Evolutionary conservation across 2,329 filamentous ascomycete genomes (phyloP), one percentile per base, ranked within the genome.

Genomic region (Colletotrichum sp.): DNA sequence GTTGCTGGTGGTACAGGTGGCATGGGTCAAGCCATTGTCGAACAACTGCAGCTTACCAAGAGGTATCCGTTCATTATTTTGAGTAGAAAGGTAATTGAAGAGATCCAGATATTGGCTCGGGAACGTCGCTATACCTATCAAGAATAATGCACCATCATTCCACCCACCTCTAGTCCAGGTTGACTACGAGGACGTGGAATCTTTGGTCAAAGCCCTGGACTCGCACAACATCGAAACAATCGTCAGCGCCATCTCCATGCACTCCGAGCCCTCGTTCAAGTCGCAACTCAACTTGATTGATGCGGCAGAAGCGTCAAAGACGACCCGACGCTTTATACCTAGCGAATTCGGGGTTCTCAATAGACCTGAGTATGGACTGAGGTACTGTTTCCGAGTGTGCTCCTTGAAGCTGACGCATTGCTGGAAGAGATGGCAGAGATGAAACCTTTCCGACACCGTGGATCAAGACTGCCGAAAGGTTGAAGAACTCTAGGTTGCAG

Each of bases 1-100:
- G 84, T 89, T 24, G 85, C 86, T 12, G 88, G 88, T 60, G 88
- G 87, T 10, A 85, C 84, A 1, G 87, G 87, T 30, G 81, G 81
- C 13, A 79, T 89, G 2, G 88, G 88, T 12, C 83, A 83, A 26
- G 84, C 86, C 1, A 82, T 90, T 26, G 84, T 89, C n/a, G 87
- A 90, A 18, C 84, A 82, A 16, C 75, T 89, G 12, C 76, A 75
- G 18, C 81, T 78, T 28, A 80, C 72, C 18, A 83, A 84, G 39
- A 82, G 3, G 1, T 5, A 86, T 72, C 69, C 85, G n/a, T 80
- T 88, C 8, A 78, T 86, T 59, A 80, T 88, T 5, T 76, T 89
- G 4, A 36, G 22, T 12, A 26, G 72, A 6, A 32, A 9, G 28
- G 66, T 70, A 7, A 26, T 24, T 18, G 4, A 15, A 12, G 3